Conservation (phyloP, 1,284 basidiomycete genomes). For the Apiotrichum laibachii region DNA sequence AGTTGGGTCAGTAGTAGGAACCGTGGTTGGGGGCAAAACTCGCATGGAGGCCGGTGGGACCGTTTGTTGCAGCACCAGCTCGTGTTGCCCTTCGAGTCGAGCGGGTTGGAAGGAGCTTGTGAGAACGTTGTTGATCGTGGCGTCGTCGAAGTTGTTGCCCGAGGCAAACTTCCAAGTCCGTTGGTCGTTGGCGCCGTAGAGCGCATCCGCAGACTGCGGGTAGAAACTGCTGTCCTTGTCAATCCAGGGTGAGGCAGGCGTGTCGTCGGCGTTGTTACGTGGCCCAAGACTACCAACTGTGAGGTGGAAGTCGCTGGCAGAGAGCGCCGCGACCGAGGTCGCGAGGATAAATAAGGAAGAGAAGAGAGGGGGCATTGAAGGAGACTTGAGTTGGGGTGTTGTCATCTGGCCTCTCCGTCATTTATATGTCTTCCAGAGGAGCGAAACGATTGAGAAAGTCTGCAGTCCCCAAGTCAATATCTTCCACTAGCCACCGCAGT, state of each 20-base stretch:
- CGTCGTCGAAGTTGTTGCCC: conserved; percentile 10
- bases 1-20: conserved; percentile 4
- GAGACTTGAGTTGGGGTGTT: too few relatives aligned
- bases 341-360: neutral
- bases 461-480: too few relatives aligned
- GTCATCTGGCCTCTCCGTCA: too few relatives aligned
- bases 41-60: conserved; percentile 10
- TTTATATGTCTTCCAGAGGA: too few relatives aligned
- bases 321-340: neutral
- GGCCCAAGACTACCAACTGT: conserved; percentile 3
- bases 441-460: too few relatives aligned
- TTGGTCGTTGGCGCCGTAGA: neutral
- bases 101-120: conserved; percentile 9
- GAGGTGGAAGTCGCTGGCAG: neutral
- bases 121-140: neutral
- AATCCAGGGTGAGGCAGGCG: conserved; percentile 9
- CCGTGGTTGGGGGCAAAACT: neutral
- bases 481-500: too few relatives aligned
- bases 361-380: too few relatives aligned
- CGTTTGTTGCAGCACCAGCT: conserved; percentile 17
- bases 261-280: conserved; percentile 14
- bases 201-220: conserved; percentile 8
- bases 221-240: conserved; percentile 16
- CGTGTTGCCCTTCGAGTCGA: conserved; percentile 17
- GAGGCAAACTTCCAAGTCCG: conserved; percentile 15